phyloP scores from a whole-genome alignment of 2,329 filamentous ascomycete genomes.

The Fusarium metavorans region DNA sequence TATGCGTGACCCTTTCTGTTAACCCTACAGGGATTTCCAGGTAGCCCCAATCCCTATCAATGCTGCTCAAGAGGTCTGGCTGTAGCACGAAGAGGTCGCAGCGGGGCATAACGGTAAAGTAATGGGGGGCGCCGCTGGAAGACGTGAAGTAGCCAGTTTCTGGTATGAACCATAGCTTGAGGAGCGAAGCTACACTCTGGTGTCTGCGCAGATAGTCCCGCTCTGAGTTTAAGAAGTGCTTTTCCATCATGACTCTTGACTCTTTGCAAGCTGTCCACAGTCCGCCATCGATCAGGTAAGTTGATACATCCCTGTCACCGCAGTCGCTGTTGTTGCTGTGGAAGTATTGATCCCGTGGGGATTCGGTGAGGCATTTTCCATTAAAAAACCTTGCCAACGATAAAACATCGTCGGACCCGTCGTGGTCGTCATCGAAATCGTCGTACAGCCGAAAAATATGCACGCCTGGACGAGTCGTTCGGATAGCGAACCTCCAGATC shows the following conservation, averaged over 20 bases:
- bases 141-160: slow-evolving; percentile 6
- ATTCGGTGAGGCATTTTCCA: background rate
- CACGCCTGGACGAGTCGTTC: background rate
- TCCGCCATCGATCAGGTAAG: slow-evolving; percentile 16
- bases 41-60: background rate
- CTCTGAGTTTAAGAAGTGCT: background rate
- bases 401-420: too few relatives aligned
- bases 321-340: background rate
- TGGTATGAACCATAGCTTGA: background rate
- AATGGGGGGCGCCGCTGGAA: background rate
- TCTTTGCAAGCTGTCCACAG: slow-evolving; percentile 21
- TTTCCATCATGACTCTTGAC: slow-evolving; percentile 11
- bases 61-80: background rate
- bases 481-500: slow-evolving; percentile 9
- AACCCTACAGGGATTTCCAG: too few relatives aligned
- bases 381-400: too few relatives aligned
- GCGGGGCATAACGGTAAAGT: background rate
- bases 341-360: background rate
- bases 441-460: slow-evolving; percentile 5
- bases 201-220: background rate
- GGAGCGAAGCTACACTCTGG: background rate
- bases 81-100: slow-evolving; percentile 24
- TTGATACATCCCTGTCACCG: background rate
- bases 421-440: background rate
- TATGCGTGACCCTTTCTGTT: background rate